Evolutionary conservation across 1,284 basidiomycete species (phyloP).

Genomic region (Mycena sp.): DNA sequence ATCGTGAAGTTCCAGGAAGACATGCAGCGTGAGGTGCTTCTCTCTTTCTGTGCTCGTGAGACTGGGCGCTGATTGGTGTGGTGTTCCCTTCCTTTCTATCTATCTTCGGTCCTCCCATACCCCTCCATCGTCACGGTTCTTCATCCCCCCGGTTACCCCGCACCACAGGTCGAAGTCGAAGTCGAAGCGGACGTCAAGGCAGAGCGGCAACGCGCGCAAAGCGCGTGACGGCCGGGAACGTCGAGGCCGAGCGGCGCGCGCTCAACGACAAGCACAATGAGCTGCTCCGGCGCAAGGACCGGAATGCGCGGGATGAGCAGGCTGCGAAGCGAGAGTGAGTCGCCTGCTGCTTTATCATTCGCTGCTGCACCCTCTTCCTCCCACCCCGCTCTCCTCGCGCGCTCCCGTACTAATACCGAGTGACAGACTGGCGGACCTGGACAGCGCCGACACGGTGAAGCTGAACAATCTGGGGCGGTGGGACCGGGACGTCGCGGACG

Average conservation of each 20-base stretch:
- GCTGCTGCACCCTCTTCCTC: too few species aligned
- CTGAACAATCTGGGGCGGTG: slow-evolving; percentile 58
- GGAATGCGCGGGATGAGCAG: too few species aligned
- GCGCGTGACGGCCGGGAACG: neutral
- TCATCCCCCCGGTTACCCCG: neutral
- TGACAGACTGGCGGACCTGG: slow-evolving; percentile 67
- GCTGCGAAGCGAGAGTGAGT: too few species aligned
- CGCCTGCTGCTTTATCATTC: too few species aligned
- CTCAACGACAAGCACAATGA: neutral
- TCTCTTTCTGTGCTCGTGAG: too few species aligned
- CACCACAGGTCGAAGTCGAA: slow-evolving; percentile 21
- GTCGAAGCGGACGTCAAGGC: slow-evolving; percentile 1
- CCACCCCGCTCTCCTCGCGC: neutral
- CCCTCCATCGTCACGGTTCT: too few species aligned
- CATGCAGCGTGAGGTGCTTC: slow-evolving; percentile 59
- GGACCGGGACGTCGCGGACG: slow-evolving; percentile 70
- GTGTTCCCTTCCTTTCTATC: too few species aligned
- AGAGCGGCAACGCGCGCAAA: neutral
- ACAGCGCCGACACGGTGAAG: slow-evolving; percentile 68
- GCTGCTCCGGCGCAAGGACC: neutral
- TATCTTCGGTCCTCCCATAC: too few species aligned
- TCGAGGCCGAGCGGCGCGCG: neutral
- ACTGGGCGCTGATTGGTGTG: too few species aligned
- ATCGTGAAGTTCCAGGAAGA: slow-evolving; percentile 54
- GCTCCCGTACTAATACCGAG: neutral